Base-by-base conservation (phyloP, 495 filamentous ascomycete species). In the Lichina pygmaea region DNA sequence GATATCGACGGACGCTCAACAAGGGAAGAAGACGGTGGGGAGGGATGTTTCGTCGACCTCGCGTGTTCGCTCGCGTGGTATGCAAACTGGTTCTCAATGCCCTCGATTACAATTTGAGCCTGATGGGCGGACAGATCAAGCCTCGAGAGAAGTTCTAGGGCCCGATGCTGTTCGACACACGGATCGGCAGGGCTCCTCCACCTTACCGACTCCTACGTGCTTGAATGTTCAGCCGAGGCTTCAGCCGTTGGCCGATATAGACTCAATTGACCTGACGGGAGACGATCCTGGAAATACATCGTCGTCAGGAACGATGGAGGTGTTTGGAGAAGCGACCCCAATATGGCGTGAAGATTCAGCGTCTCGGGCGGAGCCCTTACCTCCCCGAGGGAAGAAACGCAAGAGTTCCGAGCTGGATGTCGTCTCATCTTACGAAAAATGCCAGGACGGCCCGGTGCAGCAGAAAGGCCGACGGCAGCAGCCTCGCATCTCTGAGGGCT, bases 231-330 rank as follows among this genome's bases (percentile, higher is more conserved):
- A 8, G 10, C 6, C 13, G 15, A 48, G 10, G 16, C 43, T 17
- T 11, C 16, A 24, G 16, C 16, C 10, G 10, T 24, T 6, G 15
- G 42, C 45, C 3, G 57, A 56, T 47, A 62, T 78, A 33, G 75
- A 78, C 43, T 61, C 75, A 0, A 67, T 89, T 46, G 83, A 89
- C 52, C 57, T 91, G 37, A 89, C 81, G 1, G 71, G 66, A 11
- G 73, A 71, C 37, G 39, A 53, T 8, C 61, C 71, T 59, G 52
- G 49, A 46, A 52, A 57, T 16, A 49, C 58, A 36, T 42, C 60
- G 13, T 62, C 62, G 13, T 62, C 63, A 15, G 60, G 57, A 42
- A 62, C 62, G 6, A 45, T 64, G 47, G 60, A 66, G 45, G 55
- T 59, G 6, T 67, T 77, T 55, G 63, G 66, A 8, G 69, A 73